Evolutionary conservation across 345 rosid genomes (phyloP).

Genomic region (Streptanthus diversifolius): DNA sequence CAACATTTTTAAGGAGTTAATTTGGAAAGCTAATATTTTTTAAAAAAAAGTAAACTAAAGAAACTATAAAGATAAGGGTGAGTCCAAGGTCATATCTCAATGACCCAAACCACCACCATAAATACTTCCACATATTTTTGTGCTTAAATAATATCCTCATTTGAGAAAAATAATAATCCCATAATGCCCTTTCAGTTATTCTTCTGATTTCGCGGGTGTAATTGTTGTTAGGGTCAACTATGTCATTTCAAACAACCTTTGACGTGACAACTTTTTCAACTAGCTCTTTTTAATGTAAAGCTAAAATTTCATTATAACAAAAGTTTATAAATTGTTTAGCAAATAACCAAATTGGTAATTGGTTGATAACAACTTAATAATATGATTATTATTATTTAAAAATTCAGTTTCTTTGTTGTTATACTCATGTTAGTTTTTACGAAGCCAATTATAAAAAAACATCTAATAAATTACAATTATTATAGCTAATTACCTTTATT

Average conservation of each 20-base stretch:
- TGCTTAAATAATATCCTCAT: not conserved
- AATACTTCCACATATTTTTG: constrained; percentile 28
- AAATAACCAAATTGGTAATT: not conserved
- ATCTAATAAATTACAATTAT: too few species aligned
- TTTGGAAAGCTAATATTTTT: constrained; percentile 6
- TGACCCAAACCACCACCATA: constrained; percentile 34
- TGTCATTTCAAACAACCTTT: not conserved
- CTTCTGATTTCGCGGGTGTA: not conserved
- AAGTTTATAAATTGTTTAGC: not conserved
- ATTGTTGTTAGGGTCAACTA: not conserved
- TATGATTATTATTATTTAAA: not conserved
- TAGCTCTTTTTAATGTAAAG: not conserved
- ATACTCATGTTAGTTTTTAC: not conserved
- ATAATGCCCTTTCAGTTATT: not conserved
- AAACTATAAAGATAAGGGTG: constrained; percentile 32
- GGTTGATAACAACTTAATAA: not conserved
- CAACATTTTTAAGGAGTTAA: constrained; percentile 13
- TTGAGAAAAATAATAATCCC: not conserved
- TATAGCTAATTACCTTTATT: too few species aligned
- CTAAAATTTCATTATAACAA: not conserved
- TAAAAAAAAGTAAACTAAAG: not conserved
- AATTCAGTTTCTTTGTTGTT: not conserved
- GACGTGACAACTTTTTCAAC: not conserved
- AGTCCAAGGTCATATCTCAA: constrained; percentile 31
- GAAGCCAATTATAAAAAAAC: not conserved